Evolutionary conservation across 768 basidiomycete genomes (phyloP).

Genomic region (Tricholoma bakamatsutake): DNA sequence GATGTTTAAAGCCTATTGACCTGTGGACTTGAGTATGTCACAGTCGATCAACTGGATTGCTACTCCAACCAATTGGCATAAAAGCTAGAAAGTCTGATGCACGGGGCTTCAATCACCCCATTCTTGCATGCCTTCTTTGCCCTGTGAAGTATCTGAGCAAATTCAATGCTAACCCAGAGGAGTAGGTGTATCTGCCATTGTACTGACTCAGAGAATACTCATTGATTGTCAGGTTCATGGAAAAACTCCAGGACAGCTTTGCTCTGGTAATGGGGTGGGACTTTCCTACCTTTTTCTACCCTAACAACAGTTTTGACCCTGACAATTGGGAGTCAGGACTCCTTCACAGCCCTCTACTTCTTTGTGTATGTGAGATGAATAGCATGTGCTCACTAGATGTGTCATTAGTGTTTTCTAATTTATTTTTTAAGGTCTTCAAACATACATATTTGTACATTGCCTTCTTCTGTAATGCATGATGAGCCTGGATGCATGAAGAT

Average conservation of each 20-base stretch:
- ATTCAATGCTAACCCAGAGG: slow-evolving; percentile 7
- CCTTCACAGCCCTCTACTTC: no score
- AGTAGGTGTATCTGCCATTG: slow-evolving; percentile 1
- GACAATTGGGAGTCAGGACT: no score
- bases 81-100: slow-evolving; percentile 1
- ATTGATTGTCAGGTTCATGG: no score
- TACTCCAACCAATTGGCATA: slow-evolving; percentile 3
- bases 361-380: no score
- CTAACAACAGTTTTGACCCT: no score
- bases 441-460: slow-evolving; percentile 10
- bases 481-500: no score
- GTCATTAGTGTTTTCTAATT: background rate
- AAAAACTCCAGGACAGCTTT: background rate
- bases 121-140: no score
- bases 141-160: background rate
- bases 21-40: slow-evolving; percentile 2
- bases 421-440: slow-evolving; percentile 1
- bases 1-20: slow-evolving; percentile 8
- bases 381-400: no score
- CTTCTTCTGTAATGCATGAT: background rate
- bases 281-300: background rate
- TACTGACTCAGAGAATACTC: background rate
- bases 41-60: slow-evolving; percentile 3
- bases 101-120: background rate
- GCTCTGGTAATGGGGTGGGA: background rate